Evolutionary conservation across 2,329 filamentous ascomycete species (phyloP).

Genomic region (Aspergillus brunneoviolaceus): DNA sequence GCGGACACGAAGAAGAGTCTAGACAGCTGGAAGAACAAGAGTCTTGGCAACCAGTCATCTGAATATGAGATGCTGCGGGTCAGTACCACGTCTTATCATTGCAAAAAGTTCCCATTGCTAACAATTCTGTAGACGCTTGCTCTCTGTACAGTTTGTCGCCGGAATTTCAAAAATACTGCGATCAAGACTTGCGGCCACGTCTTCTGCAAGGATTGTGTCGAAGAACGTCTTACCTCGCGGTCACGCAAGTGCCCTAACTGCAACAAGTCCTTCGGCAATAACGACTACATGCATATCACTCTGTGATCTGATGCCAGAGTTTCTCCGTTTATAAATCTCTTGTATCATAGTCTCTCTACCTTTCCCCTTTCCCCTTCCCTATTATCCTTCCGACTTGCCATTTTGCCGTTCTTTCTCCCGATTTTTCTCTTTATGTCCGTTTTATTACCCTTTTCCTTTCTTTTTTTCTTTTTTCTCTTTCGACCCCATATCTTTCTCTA

Average conservation of each 20-base stretch:
- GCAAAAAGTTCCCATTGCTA: conserved; percentile 7
- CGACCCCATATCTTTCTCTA: conserved; percentile 12
- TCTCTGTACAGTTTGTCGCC: conserved; percentile 88
- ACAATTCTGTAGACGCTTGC: conserved; percentile 61
- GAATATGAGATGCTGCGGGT: conserved; percentile 85
- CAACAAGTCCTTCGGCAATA: conserved; percentile 84
- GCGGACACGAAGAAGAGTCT: conserved; percentile 78
- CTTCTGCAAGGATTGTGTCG: conserved; percentile 88
- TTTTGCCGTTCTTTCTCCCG: background rate
- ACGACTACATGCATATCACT: conserved; percentile 74
- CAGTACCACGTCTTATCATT: conserved; percentile 44
- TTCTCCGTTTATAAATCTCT: conserved; percentile 18
- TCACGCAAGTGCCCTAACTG: conserved; percentile 96
- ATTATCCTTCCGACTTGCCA: conserved; percentile 7
- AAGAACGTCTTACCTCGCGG: conserved; percentile 82
- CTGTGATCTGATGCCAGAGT: conserved; percentile 34
- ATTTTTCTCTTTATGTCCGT: conserved; percentile 1
- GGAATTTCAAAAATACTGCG: conserved; percentile 89
- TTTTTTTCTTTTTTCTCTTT: conserved; percentile 6
- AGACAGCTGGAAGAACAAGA: conserved; percentile 82
- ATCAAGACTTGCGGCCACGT: conserved; percentile 94
- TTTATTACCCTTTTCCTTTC: conserved; percentile 18
- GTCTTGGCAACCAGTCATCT: conserved; percentile 74
- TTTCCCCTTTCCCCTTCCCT: conserved; percentile 18
- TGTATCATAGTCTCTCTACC: conserved; percentile 36